Percentiles rank a stretch among this genome's conserved stretches.
These are phyloP conservation scores for Fusarium sp. DNA, from an alignment of 2,329 filamentous ascomycete species.

Conservation along the genomic window DNA sequence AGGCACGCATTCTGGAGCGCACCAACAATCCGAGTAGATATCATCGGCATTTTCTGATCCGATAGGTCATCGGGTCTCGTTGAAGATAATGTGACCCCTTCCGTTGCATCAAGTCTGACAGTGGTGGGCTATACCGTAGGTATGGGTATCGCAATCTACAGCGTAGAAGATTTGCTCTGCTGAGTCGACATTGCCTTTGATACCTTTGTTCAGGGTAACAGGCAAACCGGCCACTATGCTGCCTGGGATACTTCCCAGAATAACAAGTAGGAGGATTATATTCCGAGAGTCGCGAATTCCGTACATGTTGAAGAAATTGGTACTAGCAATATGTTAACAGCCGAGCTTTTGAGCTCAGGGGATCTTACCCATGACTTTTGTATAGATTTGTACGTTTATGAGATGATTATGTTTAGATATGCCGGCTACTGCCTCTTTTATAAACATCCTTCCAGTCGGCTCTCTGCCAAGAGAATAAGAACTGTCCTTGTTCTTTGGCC, in stretches of 20 bases:
- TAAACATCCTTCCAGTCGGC: fast-evolving
- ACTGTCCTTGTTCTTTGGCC: neutral
- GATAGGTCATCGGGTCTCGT: neutral
- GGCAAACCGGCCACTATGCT: neutral
- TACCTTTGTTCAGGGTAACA: neutral
- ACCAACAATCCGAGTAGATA: neutral
- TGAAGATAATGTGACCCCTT: neutral
- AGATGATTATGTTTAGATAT: neutral
- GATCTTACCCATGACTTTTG: neutral
- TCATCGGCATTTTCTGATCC: neutral
- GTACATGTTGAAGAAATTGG: neutral
- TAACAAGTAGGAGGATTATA: neutral
- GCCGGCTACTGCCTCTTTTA: neutral
- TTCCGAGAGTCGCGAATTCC: neutral
- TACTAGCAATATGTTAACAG: neutral
- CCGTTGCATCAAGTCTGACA: neutral
- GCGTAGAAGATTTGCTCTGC: neutral
- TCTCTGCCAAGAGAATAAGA: neutral
- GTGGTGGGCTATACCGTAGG: neutral
- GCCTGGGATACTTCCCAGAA: neutral
- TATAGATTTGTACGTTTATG: too few species aligned
- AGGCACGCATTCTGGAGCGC: neutral
- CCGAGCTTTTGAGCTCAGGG: neutral
- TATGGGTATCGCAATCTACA: neutral
- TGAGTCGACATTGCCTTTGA: neutral